These are phyloP conservation scores for Monilinia laxa DNA, from an alignment of 2,329 filamentous ascomycete species.

Conservation along the genomic window DNA sequence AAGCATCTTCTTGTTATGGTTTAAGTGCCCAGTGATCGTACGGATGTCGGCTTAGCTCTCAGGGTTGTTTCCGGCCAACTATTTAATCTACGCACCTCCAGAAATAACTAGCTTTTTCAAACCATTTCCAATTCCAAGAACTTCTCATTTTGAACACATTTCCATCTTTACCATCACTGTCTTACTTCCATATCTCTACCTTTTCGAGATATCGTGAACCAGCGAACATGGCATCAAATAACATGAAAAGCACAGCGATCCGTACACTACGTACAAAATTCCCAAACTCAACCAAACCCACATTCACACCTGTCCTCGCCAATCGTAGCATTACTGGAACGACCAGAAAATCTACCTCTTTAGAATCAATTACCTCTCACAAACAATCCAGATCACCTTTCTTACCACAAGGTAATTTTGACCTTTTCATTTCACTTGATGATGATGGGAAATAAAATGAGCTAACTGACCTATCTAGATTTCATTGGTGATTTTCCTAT, in stretches of 20 bases:
- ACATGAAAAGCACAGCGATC: conserved; percentile 13
- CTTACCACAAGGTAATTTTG: conserved; percentile 19
- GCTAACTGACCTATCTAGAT: conserved; percentile 18
- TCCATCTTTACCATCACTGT: not conserved
- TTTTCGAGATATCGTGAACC: not conserved
- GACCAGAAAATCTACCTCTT: conserved; percentile 23
- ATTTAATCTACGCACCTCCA: conserved; percentile 16
- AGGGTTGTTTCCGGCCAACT: conserved; percentile 11
- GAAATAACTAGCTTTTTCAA: not conserved
- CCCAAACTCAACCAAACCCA: conserved; percentile 5
- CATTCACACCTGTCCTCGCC: conserved; percentile 10
- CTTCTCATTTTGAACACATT: not conserved
- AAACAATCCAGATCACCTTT: conserved; percentile 5
- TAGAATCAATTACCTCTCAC: conserved; percentile 3
- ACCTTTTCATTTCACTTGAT: not conserved
- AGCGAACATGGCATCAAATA: conserved; percentile 18
- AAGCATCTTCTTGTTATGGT: not conserved
- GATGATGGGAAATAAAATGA: not conserved
- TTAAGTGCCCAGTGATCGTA: not conserved
- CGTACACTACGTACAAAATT: conserved; percentile 21
- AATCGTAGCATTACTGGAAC: conserved; percentile 20
- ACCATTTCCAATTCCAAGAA: not conserved
- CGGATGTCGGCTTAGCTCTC: conserved; percentile 11
- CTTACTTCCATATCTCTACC: not conserved
- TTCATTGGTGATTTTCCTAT: not conserved